Conservation (phyloP, 108 stramenopile species). For the Fragilaria radians region DNA sequence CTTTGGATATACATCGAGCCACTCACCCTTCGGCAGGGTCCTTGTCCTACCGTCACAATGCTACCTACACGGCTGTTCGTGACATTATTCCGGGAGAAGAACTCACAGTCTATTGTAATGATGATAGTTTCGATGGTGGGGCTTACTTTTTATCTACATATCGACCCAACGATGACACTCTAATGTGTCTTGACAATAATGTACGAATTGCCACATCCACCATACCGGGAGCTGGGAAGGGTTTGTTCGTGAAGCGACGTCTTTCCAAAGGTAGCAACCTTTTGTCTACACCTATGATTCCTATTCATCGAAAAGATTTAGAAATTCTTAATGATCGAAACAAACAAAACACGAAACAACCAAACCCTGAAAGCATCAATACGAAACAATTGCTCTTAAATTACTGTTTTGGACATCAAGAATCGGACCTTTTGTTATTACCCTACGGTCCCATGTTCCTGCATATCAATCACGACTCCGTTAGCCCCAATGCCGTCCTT, state of each 20-base stretch:
- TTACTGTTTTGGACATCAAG: slow-evolving; percentile 51
- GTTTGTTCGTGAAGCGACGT: slow-evolving; percentile 22
- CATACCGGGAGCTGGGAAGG: slow-evolving; percentile 13
- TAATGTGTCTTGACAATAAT: slow-evolving; percentile 42
- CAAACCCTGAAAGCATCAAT: background rate
- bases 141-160: slow-evolving; percentile 10
- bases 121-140: slow-evolving; percentile 46
- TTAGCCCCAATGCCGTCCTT: slow-evolving; percentile 9
- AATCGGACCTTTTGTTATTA: slow-evolving; percentile 45
- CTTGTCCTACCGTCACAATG: slow-evolving; percentile 27
- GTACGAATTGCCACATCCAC: slow-evolving; percentile 9
- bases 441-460: slow-evolving; percentile 37
- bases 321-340: background rate
- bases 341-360: too few species aligned
- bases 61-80: slow-evolving; percentile 34
- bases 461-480: slow-evolving; percentile 32
- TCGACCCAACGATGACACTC: slow-evolving; percentile 15
- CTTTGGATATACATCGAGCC: slow-evolving; percentile 9
- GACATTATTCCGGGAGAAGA: slow-evolving; percentile 58
- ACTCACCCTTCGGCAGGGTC: slow-evolving; percentile 36
- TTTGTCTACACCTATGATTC: slow-evolving; percentile 30
- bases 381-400: slow-evolving; percentile 43
- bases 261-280: slow-evolving; percentile 18
- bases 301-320: slow-evolving; percentile 29
- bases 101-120: slow-evolving; percentile 37